Base-by-base conservation (phyloP, 352 stramenopile genomes). In the Phytophthora pseudosyringae region DNA sequence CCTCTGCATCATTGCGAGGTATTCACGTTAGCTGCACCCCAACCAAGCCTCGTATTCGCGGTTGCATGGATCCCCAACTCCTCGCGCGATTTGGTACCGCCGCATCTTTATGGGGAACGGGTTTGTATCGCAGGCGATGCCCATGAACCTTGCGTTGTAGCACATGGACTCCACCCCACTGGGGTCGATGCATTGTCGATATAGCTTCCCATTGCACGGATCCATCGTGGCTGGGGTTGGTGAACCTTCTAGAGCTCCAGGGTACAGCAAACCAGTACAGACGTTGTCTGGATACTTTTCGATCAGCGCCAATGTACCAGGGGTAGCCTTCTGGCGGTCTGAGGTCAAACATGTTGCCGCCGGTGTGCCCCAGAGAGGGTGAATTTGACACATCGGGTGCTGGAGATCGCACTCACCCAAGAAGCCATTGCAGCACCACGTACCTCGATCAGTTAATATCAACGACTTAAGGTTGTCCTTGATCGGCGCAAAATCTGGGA, bases 121-220 rank as follows among this genome's bases (percentile, higher is more conserved):
- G 25, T 63, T 72, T 15, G 47, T 36, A 28, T 64, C 47, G 36
- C 75, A 83, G 8, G 64, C 53, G 2, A 83, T 64, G 2, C 48
- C 40, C 55, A 74, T 75, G 46, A 71, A 69, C 16, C 70, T 31
- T 6, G 62, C 66, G 38, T 75, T 79, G 43, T 69, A 81, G 50
- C 75, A 81, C 64, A 81, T 81, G 1, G 65, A 65, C 40, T 67
- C 50, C 12, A 44, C 35, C 1, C 46, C 59, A 21, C 16, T 53
- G 2, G 47, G 10, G 25, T 67, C 29, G 3, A 15, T 6, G 35
- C 78, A 85, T 45, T 77, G 39, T n/a, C 70, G 64, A 49, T 76
- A 83, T 29, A 83, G 47, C 3, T 59, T 77, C 1, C 78, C 78
- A 38, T 81, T 71, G 64, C 75, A 86, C 10, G 69, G 49, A 7